phyloP scores from a whole-genome alignment of 305 asterid species.

The Fraxinus albicans region DNA sequence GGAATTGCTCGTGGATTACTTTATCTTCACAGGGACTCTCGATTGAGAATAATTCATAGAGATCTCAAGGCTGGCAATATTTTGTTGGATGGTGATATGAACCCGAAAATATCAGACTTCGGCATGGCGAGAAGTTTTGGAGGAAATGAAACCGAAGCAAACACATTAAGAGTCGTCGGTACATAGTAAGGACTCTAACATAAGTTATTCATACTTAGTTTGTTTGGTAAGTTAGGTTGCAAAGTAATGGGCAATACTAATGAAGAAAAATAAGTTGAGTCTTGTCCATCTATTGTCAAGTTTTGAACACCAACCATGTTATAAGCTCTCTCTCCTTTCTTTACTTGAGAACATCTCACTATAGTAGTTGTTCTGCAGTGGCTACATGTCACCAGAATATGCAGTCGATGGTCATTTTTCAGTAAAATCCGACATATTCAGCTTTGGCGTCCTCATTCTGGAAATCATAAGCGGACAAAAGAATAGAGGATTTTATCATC shows the following conservation, averaged over 20 bases:
- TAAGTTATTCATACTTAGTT: not conserved
- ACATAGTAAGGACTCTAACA: slow-evolving; percentile 2
- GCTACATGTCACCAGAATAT: slow-evolving; percentile 11
- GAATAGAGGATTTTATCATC: slow-evolving; percentile 12
- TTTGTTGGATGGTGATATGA: slow-evolving; percentile 5
- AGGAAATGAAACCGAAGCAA: not conserved
- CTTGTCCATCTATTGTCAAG: not conserved
- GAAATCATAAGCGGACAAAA: slow-evolving; percentile 5
- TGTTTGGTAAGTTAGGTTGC: not conserved
- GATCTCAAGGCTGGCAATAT: slow-evolving; percentile 6
- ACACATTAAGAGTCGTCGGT: not conserved
- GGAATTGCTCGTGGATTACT: too few species aligned
- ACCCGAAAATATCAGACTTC: slow-evolving; percentile 7
- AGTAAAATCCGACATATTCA: slow-evolving; percentile 15
- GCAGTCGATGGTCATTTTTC: slow-evolving; percentile 21
- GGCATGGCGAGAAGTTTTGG: slow-evolving; percentile 4
- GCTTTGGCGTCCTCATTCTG: slow-evolving; percentile 7
- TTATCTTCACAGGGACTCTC: too few species aligned
- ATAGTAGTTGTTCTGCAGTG: not conserved
- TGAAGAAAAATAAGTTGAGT: not conserved
- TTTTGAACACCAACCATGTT: not conserved
- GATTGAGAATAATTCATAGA: not conserved
- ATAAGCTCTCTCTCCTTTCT: not conserved
- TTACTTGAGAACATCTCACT: not conserved
- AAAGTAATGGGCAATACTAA: not conserved